Conservation (phyloP, 2,329 filamentous ascomycete genomes). For the Neofusicoccum laricinum region DNA sequence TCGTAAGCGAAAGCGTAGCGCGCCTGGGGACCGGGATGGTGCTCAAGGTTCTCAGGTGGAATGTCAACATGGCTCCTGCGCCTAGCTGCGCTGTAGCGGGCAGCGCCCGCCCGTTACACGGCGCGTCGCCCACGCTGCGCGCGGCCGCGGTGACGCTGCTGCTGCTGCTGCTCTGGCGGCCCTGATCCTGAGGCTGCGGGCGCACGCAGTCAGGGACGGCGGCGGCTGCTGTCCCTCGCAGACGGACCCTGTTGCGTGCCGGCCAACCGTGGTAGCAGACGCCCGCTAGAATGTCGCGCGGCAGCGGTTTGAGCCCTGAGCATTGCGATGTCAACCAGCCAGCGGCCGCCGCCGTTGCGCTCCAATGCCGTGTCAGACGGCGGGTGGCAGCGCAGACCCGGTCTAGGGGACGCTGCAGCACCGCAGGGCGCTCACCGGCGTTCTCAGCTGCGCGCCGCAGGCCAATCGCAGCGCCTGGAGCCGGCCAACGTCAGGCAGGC, state of each 20-base stretch:
- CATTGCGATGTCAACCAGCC: neutral
- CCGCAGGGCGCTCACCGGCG: neutral
- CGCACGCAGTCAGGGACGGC: neutral
- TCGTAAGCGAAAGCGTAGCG: conserved; percentile 12
- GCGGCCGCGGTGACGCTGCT: neutral
- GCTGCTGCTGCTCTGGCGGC: neutral
- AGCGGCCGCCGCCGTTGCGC: neutral
- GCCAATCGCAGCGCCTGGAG: neutral
- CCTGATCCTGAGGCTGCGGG: neutral
- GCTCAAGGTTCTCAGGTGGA: neutral
- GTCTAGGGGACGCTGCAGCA: neutral
- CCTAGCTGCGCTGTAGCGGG: neutral
- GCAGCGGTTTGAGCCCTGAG: neutral
- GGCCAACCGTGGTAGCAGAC: neutral
- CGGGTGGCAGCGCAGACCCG: neutral
- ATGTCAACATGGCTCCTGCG: conserved; percentile 7
- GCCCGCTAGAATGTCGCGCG: neutral
- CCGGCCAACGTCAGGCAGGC: neutral
- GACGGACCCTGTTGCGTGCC: neutral
- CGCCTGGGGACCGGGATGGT: conserved; percentile 5
- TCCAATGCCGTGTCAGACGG: conserved; percentile 12
- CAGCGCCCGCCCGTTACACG: conserved; percentile 8
- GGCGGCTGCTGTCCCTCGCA: neutral
- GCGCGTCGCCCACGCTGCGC: neutral
- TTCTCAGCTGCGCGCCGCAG: neutral